Percentiles rank a stretch among this genome's conserved stretches.
Evolutionary conservation across 257 asterid genomes (phyloP).

Genomic region (Anisodus tanguticus): DNA sequence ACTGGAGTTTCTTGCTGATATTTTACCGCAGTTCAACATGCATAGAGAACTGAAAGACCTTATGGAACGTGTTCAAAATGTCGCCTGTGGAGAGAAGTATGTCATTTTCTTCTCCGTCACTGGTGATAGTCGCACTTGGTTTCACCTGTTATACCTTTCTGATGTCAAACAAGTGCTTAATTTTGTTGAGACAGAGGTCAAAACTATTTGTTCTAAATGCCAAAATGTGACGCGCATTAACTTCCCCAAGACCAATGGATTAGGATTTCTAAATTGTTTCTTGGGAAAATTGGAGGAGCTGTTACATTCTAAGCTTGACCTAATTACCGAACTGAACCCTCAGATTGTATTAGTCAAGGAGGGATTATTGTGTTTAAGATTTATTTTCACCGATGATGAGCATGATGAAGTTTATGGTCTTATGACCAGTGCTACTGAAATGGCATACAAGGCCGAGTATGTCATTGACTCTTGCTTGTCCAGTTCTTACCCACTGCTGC

Average conservation of each 20-base stretch:
- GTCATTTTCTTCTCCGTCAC: background rate
- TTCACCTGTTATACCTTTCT: background rate
- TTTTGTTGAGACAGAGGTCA: background rate
- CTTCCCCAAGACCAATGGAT: background rate
- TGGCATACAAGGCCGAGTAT: conserved; percentile 5
- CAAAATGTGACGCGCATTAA: background rate
- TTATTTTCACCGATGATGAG: background rate
- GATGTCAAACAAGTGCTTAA: background rate
- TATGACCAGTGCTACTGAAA: background rate
- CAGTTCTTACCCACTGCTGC: background rate
- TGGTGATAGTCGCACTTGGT: background rate
- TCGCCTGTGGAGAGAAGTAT: background rate
- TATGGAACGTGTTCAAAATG: background rate
- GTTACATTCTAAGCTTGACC: background rate
- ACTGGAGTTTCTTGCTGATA: background rate
- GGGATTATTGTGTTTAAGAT: background rate
- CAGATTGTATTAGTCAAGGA: background rate
- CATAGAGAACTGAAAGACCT: background rate
- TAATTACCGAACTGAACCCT: background rate
- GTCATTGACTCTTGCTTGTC: background rate
- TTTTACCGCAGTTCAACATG: background rate
- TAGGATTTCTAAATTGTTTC: background rate
- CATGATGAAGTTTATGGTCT: background rate
- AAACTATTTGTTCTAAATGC: background rate
- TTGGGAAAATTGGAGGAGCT: background rate